Conservation (phyloP, 768 basidiomycete genomes). For the Trametopsis cervina region DNA sequence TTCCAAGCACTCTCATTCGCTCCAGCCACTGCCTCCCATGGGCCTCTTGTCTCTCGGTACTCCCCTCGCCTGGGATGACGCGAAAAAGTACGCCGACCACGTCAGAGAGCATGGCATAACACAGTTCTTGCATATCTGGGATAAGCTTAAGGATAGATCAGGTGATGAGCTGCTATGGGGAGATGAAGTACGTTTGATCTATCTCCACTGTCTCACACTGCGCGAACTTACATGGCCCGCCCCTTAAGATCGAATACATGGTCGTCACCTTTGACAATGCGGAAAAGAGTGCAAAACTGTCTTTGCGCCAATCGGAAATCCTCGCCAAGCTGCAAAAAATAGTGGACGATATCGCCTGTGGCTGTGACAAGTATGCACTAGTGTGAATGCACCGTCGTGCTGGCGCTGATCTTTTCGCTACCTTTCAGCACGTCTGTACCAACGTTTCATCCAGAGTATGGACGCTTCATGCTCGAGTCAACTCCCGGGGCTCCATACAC, state of each 20-base stretch:
- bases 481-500: conserved; percentile 96
- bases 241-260: conserved; percentile 87
- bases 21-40: conserved; percentile 40
- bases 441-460: conserved; percentile 96
- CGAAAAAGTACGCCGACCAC: conserved; percentile 82
- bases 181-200: conserved; percentile 67
- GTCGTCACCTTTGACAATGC: conserved; percentile 80
- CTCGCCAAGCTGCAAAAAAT: conserved; percentile 68
- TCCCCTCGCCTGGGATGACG: conserved; percentile 86
- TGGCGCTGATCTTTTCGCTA: neutral
- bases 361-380: conserved; percentile 40
- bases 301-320: conserved; percentile 94
- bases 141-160: conserved; percentile 80
- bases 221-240: conserved; percentile 8
- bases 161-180: conserved; percentile 97
- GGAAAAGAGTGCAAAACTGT: conserved; percentile 76
- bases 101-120: conserved; percentile 89
- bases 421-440: conserved; percentile 61
- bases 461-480: conserved; percentile 97
- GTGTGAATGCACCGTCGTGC: too few species aligned
- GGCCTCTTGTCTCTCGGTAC: conserved; percentile 91
- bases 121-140: conserved; percentile 93
- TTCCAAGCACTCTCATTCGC: conserved; percentile 5
- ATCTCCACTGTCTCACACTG: conserved; percentile 1
- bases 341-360: conserved; percentile 58